phyloP scores from a whole-genome alignment of 2,329 filamentous ascomycete species.

The Neofusicoccum cordaticola region DNA sequence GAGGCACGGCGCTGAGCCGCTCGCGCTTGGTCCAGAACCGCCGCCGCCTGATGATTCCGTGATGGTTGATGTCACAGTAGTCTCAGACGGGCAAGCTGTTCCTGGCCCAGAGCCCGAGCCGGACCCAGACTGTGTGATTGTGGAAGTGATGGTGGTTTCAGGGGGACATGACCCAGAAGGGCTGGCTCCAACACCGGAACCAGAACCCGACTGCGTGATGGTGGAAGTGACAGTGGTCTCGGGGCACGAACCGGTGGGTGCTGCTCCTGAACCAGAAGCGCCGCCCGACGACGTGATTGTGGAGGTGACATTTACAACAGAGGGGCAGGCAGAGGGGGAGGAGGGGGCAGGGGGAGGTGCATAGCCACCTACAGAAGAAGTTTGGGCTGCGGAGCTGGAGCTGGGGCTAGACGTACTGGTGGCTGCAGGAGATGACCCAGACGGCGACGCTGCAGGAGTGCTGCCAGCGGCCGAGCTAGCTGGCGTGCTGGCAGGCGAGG shows the following conservation, averaged over 20 bases:
- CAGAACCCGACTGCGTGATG: not conserved
- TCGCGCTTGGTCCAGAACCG: not conserved
- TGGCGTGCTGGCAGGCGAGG: not conserved
- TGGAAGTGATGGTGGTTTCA: not conserved
- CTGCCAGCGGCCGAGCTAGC: not conserved
- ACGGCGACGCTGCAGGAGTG: not conserved
- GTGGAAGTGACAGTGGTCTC: not conserved
- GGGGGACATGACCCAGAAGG: not conserved
- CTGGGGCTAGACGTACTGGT: not conserved
- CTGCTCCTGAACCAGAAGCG: not conserved
- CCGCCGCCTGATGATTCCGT: not conserved
- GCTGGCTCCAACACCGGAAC: not conserved
- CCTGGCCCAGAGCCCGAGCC: not conserved
- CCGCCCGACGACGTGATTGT: not conserved
- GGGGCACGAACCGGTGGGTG: not conserved
- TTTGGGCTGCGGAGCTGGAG: not conserved
- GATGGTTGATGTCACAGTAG: not conserved
- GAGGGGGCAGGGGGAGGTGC: not conserved
- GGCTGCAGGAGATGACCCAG: not conserved
- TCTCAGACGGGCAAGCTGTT: not conserved
- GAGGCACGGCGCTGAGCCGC: not conserved
- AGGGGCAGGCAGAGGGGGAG: not conserved
- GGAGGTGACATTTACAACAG: not conserved
- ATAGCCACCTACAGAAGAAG: not conserved
- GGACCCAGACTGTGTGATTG: not conserved